Conservation (phyloP, 345 rosid genomes). For the Eucalyptus dawsonii region DNA sequence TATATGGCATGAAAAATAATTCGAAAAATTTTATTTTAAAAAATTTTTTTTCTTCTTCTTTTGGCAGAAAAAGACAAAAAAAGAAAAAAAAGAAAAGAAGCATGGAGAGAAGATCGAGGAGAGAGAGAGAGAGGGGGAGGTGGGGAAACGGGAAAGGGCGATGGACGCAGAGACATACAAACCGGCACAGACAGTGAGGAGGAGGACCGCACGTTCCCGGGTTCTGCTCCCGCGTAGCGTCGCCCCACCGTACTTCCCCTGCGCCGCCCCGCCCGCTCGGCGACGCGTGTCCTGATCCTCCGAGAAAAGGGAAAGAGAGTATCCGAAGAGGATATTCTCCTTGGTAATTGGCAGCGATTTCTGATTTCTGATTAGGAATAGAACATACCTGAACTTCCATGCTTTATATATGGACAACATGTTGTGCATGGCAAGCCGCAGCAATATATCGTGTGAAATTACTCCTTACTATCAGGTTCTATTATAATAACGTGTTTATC, state of each 20-base stretch:
- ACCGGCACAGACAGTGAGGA: background rate
- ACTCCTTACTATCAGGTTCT: too few species aligned
- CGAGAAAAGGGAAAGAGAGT: background rate
- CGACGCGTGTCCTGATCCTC: background rate
- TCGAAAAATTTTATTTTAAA: accelerated
- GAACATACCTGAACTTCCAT: background rate
- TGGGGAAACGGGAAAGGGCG: background rate
- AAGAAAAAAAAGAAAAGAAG: background rate
- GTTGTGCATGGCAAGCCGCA: too few species aligned
- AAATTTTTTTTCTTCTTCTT: background rate
- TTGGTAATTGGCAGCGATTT: background rate
- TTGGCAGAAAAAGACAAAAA: background rate
- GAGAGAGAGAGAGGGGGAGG: background rate
- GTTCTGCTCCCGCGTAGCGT: background rate
- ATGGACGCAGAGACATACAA: background rate
- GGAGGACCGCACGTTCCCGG: background rate
- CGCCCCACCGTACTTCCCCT: background rate
- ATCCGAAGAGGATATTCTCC: background rate
- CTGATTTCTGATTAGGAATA: background rate
- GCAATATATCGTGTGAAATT: too few species aligned
- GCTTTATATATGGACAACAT: background rate
- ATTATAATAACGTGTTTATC: background rate
- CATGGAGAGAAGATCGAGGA: background rate
- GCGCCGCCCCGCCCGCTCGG: background rate
- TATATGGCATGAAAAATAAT: background rate